Evolutionary conservation across 495 filamentous ascomycete species (phyloP).

Genomic region (Aspergillus sclerotiicarbonarius): DNA sequence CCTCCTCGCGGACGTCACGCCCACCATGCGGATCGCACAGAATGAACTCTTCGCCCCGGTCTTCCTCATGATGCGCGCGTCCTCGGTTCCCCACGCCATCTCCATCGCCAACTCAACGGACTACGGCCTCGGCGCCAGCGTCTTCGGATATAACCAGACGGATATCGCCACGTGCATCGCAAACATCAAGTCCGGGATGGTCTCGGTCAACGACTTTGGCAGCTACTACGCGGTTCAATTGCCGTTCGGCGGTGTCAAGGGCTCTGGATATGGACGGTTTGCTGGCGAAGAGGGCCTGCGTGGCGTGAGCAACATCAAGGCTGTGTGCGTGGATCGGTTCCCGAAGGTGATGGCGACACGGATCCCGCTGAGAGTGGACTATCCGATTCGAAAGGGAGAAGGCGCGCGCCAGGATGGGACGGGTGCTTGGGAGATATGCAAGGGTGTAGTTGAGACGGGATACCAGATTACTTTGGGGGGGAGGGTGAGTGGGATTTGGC

Average conservation of each 20-base stretch:
- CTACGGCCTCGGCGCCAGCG: conserved; percentile 77
- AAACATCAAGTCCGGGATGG: conserved; percentile 81
- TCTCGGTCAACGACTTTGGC: conserved; percentile 91
- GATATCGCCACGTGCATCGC: conserved; percentile 58
- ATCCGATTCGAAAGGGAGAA: conserved; percentile 61
- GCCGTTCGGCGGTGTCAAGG: conserved; percentile 85
- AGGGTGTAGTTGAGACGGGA: conserved; percentile 61
- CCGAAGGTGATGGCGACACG: conserved; percentile 57
- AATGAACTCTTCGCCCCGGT: conserved; percentile 92
- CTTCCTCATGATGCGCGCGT: conserved; percentile 76
- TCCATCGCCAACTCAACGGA: conserved; percentile 70
- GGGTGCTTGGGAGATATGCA: conserved; percentile 58
- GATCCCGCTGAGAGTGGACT: conserved; percentile 76
- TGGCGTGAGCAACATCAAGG: conserved; percentile 80
- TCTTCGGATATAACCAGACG: conserved; percentile 62
- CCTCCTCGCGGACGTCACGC: conserved; percentile 78
- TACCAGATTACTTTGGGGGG: conserved; percentile 54
- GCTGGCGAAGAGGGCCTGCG: conserved; percentile 87
- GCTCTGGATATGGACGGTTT: conserved; percentile 90
- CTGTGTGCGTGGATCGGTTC: conserved; percentile 75
- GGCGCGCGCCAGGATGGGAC: conserved; percentile 50
- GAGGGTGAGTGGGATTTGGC: conserved; percentile 46
- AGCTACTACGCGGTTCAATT: conserved; percentile 88
- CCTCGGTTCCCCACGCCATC: conserved; percentile 59
- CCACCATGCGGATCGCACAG: conserved; percentile 78